Base-by-base conservation (phyloP, 225 moss, liverwort and hornwort species). In the Anthoceros angustus region DNA sequence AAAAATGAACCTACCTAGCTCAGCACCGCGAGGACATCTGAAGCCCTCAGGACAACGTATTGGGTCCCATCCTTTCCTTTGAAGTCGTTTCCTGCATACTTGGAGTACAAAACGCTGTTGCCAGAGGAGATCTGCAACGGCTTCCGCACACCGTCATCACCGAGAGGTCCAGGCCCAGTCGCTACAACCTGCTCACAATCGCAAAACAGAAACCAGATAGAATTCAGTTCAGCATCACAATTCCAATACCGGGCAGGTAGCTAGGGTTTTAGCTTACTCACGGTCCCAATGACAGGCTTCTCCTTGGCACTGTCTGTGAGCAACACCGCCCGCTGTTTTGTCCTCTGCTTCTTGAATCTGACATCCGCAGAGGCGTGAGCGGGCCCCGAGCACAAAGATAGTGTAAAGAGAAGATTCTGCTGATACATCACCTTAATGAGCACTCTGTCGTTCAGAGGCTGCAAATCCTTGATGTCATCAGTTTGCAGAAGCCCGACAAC, bases 221-320 rank as follows among this genome's bases (percentile, higher is more conserved):
- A 21, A 21, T 12, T 9, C 39, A 40, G 10, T 15, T 43, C 12
- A 12, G 15, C 40, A 40, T 12, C 8, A 7, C 41, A 21, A 18
- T 16, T 42, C 40, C 24, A 9, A 5, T 6, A 40, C 7, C 16
- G 39, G 41, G 10, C 11, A 25, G 10, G 1, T 41, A 16, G 10
- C 8, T 24, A 66, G 42, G 23, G 15, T 10, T 41, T 39, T 12
- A 39, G 16, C 9, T 21, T 2, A 39, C 45, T 61, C 41, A 85
- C 87, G 70, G 84, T 81, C 20, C 93, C 93, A 69, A 82, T 77
- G 21, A 90, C 87, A 23, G 93, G 93, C 79, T 90, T 94, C 84
- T 94, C 93, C 84, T 90, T 94, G 4, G 93, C 93, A 49, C 90
- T 88, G 70, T 94, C 93, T 12, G 93, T 94, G 63, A 94, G 79